phyloP scores from a whole-genome alignment of 31 red algal genomes.

The Asparagopsis taxiformis region DNA sequence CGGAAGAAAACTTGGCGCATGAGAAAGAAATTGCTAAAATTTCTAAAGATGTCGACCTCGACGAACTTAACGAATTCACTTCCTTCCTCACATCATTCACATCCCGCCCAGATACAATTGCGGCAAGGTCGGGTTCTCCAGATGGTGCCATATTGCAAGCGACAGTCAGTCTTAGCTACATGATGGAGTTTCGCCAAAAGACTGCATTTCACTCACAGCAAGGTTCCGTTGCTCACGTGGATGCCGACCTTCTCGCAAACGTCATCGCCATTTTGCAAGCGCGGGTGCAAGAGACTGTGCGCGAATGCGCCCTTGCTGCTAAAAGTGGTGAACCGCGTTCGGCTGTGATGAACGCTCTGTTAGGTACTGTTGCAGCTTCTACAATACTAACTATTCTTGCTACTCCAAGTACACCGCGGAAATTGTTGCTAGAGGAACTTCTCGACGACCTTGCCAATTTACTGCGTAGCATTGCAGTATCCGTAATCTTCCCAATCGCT shows the following conservation, averaged over 20 bases:
- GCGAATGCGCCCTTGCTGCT: slow-evolving; percentile 1
- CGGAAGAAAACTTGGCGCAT: too few relatives aligned
- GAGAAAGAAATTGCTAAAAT: too few relatives aligned
- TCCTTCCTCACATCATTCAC: too few relatives aligned
- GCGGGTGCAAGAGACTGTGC: slow-evolving; percentile 8
- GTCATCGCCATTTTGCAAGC: slow-evolving; percentile 42
- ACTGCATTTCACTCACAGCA: neutral
- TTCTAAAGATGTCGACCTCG: too few relatives aligned
- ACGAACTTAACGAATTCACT: too few relatives aligned
- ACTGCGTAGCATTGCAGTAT: slow-evolving; percentile 15
- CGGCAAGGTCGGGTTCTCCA: neutral
- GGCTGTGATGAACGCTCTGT: slow-evolving; percentile 1
- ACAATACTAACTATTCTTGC: slow-evolving; percentile 45
- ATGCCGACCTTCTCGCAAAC: slow-evolving; percentile 25
- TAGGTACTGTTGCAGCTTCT: slow-evolving; percentile 23
- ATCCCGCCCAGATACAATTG: neutral
- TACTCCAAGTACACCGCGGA: slow-evolving; percentile 37
- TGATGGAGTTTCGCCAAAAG: slow-evolving; percentile 21
- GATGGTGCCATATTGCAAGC: slow-evolving; percentile 17
- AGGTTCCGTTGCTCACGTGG: slow-evolving; percentile 19
- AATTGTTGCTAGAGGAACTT: slow-evolving; percentile 50
- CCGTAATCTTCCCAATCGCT: slow-evolving; percentile 34
- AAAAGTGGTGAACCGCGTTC: too few relatives aligned
- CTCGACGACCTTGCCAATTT: slow-evolving; percentile 39
- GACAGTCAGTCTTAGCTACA: slow-evolving; percentile 20